phyloP scores from a whole-genome alignment of 345 rosid species.

The Corchorus olitorius region DNA sequence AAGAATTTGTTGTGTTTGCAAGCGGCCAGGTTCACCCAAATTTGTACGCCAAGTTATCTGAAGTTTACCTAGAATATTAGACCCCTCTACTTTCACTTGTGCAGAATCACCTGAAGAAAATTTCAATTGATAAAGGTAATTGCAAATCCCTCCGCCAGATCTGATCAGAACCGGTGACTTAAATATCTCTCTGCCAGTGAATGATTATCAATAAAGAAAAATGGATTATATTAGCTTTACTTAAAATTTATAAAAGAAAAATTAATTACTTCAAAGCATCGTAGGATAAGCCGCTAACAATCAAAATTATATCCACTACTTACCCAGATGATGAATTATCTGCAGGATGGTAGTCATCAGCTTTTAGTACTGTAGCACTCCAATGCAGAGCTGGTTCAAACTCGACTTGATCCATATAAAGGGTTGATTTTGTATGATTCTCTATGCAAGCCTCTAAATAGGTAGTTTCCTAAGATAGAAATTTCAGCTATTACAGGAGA shows the following conservation, averaged over 20 bases:
- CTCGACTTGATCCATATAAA: constrained; percentile 97
- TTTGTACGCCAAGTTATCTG: constrained; percentile 97
- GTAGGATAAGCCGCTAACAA: background rate
- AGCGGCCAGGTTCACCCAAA: constrained; percentile 96
- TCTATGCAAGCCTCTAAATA: constrained; percentile 93
- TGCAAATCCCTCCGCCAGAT: constrained; percentile 88
- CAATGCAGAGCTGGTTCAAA: constrained; percentile 92
- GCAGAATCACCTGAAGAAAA: constrained; percentile 47
- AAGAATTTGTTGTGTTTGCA: constrained; percentile 97
- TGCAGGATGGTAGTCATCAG: constrained; percentile 47
- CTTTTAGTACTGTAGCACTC: constrained; percentile 64
- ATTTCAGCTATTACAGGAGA: constrained; percentile 9
- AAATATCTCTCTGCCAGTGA: constrained; percentile 57
- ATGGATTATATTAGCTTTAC: background rate
- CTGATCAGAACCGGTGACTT: constrained; percentile 76
- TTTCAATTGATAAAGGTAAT: constrained; percentile 76
- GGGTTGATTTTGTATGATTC: constrained; percentile 88
- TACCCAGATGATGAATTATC: constrained; percentile 50
- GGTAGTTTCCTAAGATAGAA: constrained; percentile 71
- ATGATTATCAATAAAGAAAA: constrained; percentile 16
- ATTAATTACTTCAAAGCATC: background rate
- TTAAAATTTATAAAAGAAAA: background rate
- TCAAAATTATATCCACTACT: constrained; percentile 13
- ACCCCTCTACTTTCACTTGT: constrained; percentile 59
- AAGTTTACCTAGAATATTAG: constrained; percentile 87